These are phyloP conservation scores for Stramenopiles sp. DNA, from an alignment of 352 stramenopile genomes.

Conservation along the genomic window DNA sequence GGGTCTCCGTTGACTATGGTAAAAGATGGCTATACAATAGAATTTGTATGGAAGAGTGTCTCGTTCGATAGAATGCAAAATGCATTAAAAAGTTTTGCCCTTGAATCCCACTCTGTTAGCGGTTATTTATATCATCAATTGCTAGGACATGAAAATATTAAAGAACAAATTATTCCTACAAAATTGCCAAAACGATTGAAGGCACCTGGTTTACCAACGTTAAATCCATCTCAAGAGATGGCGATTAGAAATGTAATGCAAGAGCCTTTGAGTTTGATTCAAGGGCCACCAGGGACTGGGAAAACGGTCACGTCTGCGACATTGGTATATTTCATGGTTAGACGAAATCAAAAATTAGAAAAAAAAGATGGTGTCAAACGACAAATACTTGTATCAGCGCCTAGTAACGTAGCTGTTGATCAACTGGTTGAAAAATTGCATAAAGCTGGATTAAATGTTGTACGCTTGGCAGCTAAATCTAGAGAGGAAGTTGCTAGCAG, in stretches of 20 bases:
- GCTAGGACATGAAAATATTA: neutral
- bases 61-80: slow-evolving; percentile 98
- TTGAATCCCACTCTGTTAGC: slow-evolving; percentile 91
- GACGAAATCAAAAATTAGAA: slow-evolving; percentile 36
- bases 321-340: slow-evolving; percentile 76
- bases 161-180: neutral
- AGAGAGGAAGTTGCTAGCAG: neutral
- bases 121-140: slow-evolving; percentile 89
- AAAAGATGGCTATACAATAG: slow-evolving; percentile 75
- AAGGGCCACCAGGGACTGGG: slow-evolving; percentile 36
- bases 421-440: slow-evolving; percentile 81
- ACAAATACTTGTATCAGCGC: slow-evolving; percentile 75
- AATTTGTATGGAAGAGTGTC: slow-evolving; percentile 98
- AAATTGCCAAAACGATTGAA: neutral
- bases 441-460: neutral
- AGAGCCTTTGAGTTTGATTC: slow-evolving; percentile 71
- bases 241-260: slow-evolving; percentile 85
- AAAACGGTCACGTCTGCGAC: slow-evolving; percentile 94
- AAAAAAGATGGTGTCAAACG: neutral
- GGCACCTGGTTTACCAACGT: slow-evolving; percentile 76
- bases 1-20: neutral
- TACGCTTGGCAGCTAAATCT: neutral
- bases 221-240: slow-evolving; percentile 91
- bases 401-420: slow-evolving; percentile 95
- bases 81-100: slow-evolving; percentile 92